These are phyloP conservation scores for Coniochaeta ligniaria DNA, from an alignment of 2,329 filamentous ascomycete species.

Conservation along the genomic window DNA sequence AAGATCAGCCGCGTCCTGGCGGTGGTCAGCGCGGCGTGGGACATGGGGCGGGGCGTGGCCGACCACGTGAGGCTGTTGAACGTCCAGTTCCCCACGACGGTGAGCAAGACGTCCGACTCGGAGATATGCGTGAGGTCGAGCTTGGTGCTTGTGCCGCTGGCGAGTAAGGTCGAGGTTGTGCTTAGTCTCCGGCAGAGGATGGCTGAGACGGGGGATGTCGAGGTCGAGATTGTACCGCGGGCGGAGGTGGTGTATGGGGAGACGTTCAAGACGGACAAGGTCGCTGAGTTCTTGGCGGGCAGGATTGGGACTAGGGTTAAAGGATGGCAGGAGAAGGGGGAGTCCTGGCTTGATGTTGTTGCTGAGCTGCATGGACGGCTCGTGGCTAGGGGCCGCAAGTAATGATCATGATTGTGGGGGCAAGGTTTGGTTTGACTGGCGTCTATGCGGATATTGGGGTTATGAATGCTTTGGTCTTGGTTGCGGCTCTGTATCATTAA, in stretches of 20 bases:
- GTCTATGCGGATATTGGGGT: background rate
- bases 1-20: conserved; percentile 49
- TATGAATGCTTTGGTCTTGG: background rate
- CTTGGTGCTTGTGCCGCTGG: conserved; percentile 55
- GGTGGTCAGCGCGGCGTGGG: conserved; percentile 58
- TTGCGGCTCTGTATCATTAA: background rate
- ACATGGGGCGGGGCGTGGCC: conserved; percentile 51
- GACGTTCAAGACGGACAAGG: conserved; percentile 66
- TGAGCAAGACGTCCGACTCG: conserved; percentile 58
- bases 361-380: conserved; percentile 48
- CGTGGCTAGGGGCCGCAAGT: conserved; percentile 48
- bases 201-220: conserved; percentile 35
- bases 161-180: conserved; percentile 60
- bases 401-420: background rate
- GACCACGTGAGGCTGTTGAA: conserved; percentile 56
- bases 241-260: conserved; percentile 71
- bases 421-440: background rate
- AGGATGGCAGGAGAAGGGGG: conserved; percentile 23
- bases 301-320: conserved; percentile 35
- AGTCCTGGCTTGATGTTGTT: conserved; percentile 47
- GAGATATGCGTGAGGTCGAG: conserved; percentile 54
- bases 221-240: conserved; percentile 43
- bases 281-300: conserved; percentile 61
- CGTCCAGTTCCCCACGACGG: conserved; percentile 56
- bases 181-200: conserved; percentile 46